Conservation (phyloP, 2,329 filamentous ascomycete genomes). For the Chaetothyriales sp. region DNA sequence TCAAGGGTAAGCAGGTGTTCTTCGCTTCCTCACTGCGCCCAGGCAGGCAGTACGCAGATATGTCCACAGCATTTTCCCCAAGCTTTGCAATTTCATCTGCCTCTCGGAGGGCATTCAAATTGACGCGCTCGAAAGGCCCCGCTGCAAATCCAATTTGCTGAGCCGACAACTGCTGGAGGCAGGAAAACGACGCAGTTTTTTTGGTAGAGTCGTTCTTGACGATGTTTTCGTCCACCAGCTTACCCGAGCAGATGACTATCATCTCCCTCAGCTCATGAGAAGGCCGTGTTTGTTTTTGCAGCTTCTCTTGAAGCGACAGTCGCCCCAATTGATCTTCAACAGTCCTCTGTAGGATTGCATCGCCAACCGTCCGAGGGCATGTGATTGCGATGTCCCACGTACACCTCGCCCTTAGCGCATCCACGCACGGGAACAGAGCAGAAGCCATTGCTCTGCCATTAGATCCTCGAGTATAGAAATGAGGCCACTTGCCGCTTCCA, state of each 20-base stretch:
- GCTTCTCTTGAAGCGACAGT: conserved; percentile 1
- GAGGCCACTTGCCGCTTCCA: conserved; percentile 70
- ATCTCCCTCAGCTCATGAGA: conserved; percentile 45
- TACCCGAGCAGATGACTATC: conserved; percentile 80
- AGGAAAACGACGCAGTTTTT: conserved; percentile 77
- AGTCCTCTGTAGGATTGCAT: conserved; percentile 37
- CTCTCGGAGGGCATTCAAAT: conserved; percentile 75
- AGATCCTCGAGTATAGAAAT: conserved; percentile 78
- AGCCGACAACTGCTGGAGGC: conserved; percentile 60
- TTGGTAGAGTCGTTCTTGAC: conserved; percentile 65
- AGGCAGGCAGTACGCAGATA: conserved; percentile 85
- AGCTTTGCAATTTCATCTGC: conserved; percentile 87
- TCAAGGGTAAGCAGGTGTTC: conserved; percentile 75
- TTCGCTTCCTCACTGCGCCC: conserved; percentile 66
- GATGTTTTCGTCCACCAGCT: conserved; percentile 67
- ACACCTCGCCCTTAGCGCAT: conserved; percentile 67
- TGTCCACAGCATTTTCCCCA: conserved; percentile 71
- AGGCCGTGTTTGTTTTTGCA: conserved; percentile 7
- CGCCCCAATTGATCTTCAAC: conserved; percentile 5
- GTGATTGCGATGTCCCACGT: conserved; percentile 82
- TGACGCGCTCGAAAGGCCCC: conserved; percentile 87
- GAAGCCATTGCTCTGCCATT: conserved; percentile 65
- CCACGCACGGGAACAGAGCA: conserved; percentile 85
- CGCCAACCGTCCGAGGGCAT: conserved; percentile 72
- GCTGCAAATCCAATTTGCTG: conserved; percentile 88